Conservation (phyloP, 1,284 basidiomycete species). For the Malassezia restricta region DNA sequence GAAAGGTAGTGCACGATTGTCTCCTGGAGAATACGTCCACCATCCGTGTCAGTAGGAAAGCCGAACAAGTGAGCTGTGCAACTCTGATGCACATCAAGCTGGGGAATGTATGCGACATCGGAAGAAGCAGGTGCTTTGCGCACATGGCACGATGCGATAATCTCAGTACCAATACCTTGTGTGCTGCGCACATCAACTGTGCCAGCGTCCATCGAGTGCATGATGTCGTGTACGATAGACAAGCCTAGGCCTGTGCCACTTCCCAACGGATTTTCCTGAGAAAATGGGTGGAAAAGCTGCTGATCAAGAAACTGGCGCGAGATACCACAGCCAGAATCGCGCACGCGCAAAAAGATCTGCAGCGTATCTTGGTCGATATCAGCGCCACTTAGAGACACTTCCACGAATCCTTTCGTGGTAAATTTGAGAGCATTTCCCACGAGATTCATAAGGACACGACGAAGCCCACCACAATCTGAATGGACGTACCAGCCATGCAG, state of each 20-base stretch:
- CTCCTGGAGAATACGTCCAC: not conserved
- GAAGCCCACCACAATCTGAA: constrained; percentile 82
- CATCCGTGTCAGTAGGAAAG: constrained; percentile 49
- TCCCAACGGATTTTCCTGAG: constrained; percentile 73
- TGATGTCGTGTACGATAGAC: constrained; percentile 86
- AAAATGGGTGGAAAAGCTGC: constrained; percentile 91
- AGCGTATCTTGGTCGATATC: constrained; percentile 54
- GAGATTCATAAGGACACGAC: constrained; percentile 84
- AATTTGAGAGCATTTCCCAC: constrained; percentile 88
- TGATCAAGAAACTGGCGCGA: constrained; percentile 52
- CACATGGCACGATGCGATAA: constrained; percentile 74
- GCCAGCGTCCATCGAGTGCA: constrained; percentile 73
- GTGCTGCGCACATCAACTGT: constrained; percentile 73
- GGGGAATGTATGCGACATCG: constrained; percentile 45
- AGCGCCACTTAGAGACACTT: constrained; percentile 59
- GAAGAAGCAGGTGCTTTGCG: not conserved
- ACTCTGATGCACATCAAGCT: constrained; percentile 48
- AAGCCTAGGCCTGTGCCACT: constrained; percentile 90
- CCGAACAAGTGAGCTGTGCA: constrained; percentile 61
- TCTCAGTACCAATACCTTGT: constrained; percentile 82
- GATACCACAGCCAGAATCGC: constrained; percentile 71
- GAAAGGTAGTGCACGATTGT: constrained; percentile 52
- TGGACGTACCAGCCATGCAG: constrained; percentile 69
- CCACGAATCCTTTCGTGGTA: constrained; percentile 71
- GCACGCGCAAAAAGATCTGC: constrained; percentile 49